phyloP scores from a whole-genome alignment of 805 yeast genomes.

The Cyberlindnera euphorbiiphila region DNA sequence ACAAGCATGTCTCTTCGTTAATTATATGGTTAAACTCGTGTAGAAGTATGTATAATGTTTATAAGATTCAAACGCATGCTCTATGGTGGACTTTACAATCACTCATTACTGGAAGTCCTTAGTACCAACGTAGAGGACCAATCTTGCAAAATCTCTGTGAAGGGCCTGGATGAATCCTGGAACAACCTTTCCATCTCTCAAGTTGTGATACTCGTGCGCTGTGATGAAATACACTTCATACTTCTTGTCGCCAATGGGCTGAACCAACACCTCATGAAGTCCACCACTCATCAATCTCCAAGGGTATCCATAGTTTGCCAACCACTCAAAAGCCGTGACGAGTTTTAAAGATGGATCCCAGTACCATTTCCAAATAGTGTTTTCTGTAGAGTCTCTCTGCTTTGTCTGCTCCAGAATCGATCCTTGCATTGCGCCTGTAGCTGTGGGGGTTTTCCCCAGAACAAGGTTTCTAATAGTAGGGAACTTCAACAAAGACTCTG shows the following conservation, averaged over 20 bases:
- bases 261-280: constrained; percentile 18
- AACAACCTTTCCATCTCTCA: constrained; percentile 25
- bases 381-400: not conserved
- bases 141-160: constrained; percentile 21
- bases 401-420: not conserved
- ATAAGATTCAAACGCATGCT: not conserved
- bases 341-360: constrained; percentile 6
- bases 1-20: no score
- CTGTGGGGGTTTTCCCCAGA: not conserved
- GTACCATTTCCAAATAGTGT: constrained; percentile 12
- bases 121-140: constrained; percentile 14
- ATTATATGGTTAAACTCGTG: no score
- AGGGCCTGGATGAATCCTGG: constrained; percentile 17
- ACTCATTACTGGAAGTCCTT: no score
- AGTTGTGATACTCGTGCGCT: constrained; percentile 22
- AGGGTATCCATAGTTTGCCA: constrained; percentile 25
- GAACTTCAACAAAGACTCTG: constrained; percentile 1
- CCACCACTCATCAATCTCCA: constrained; percentile 30
- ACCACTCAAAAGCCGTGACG: constrained; percentile 16
- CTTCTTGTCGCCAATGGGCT: constrained; percentile 3
- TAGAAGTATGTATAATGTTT: no score
- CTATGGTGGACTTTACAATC: not conserved
- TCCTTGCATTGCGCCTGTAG: constrained; percentile 1
- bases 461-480: constrained; percentile 3
- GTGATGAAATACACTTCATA: constrained; percentile 21